Conservation (phyloP, 2,329 filamentous ascomycete species). For the Alternaria dauci region DNA sequence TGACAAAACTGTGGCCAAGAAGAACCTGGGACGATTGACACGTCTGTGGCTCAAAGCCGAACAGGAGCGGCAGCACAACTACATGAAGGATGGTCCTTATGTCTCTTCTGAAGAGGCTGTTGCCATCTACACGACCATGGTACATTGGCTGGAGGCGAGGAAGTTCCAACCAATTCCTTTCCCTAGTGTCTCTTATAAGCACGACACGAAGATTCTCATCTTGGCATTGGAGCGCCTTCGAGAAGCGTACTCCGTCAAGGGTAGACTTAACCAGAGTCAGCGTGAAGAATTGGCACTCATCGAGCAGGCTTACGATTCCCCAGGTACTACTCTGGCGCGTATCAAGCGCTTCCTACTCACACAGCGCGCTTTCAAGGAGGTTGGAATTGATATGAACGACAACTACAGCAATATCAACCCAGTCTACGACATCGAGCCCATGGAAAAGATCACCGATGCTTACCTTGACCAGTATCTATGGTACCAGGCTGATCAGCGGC, state of each 20-base stretch:
- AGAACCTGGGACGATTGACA: constrained; percentile 94
- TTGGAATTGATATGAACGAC: constrained; percentile 99
- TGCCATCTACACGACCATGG: constrained; percentile 97
- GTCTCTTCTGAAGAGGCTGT: constrained; percentile 98
- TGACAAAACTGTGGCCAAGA: constrained; percentile 99
- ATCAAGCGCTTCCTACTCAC: constrained; percentile 98
- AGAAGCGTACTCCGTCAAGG: constrained; percentile 97
- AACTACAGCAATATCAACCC: constrained; percentile 99
- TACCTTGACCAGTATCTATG: constrained; percentile 98
- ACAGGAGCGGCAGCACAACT: constrained; percentile 98
- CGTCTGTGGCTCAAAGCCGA: constrained; percentile 97
- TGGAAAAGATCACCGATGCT: constrained; percentile 99
- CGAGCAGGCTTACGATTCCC: constrained; percentile 97
- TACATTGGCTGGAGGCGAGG: constrained; percentile 97
- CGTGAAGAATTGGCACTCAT: constrained; percentile 96
- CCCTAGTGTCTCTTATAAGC: constrained; percentile 98
- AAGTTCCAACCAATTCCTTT: constrained; percentile 99
- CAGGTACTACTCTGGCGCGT: constrained; percentile 90
- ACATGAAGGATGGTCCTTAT: constrained; percentile 98
- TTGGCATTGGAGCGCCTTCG: constrained; percentile 90
- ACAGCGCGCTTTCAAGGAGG: constrained; percentile 98
- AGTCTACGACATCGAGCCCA: constrained; percentile 97
- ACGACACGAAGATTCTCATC: constrained; percentile 98
- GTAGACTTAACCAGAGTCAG: constrained; percentile 94
- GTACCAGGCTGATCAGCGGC: constrained; percentile 98